Base-by-base conservation (phyloP, 2,329 filamentous ascomycete species). In the Exophiala mesophila region DNA sequence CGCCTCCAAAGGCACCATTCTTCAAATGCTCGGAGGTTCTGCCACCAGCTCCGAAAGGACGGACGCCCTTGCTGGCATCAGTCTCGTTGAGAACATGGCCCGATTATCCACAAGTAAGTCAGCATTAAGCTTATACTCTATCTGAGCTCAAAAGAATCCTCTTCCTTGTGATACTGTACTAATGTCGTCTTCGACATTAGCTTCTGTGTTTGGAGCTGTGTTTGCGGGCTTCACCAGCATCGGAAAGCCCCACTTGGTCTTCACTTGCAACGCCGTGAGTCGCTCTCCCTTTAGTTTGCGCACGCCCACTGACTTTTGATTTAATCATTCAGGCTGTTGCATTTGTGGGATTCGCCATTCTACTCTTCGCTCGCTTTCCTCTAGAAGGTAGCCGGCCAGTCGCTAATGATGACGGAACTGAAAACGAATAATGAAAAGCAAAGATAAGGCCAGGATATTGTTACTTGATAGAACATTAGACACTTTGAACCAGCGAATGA, bases 1-100 rank as follows among this genome's bases (percentile, higher is more conserved):
- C 0, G 80, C 82, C 0, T 80, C 81, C 1, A 87, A 86, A 52
- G 83, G 82, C 1, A 79, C 82, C n/a, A 84, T 86, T 45, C 74
- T 83, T 0, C 76, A 83, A 43, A 82, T 86, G 80, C 80, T 80
- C 32, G 67, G 79, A 0, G 68, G 76, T 1, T 69, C 69, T 0
- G 52, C 46, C 7, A 49, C 29, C 10, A 52, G 49, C 34, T 18
- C 21, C 21, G 74, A 82, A 41, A 71, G 82, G 0, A 72, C 76
- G 0, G 82, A 87, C 55, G 82, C 83, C 0, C 64, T 87, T 3
- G 79, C 80, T 28, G 81, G 79, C 0, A 79, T 87, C 9, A 84
- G 80, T 0, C 64, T 86, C 0, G 76, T 86, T 0, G 83, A 87
- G 56, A 85, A 83, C 50, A 72, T 84, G 21, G 82, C 81, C 0